Conservation (phyloP, 2,329 filamentous ascomycete species). For the Chaetothyriales sp. region DNA sequence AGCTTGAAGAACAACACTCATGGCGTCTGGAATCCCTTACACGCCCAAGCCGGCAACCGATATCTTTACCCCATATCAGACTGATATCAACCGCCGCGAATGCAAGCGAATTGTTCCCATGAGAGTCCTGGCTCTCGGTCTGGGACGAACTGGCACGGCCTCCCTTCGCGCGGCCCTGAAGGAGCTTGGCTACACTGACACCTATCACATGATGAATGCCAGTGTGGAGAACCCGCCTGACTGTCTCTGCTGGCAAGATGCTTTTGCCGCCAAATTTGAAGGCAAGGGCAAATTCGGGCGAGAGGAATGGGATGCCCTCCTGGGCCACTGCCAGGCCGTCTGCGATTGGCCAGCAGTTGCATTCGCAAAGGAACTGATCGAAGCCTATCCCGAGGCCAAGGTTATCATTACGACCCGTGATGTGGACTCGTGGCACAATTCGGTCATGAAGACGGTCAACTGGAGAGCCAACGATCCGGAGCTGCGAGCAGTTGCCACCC, state of each 20-base stretch:
- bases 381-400: slow-evolving; percentile 58
- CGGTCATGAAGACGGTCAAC: slow-evolving; percentile 52
- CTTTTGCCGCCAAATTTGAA: slow-evolving; percentile 48
- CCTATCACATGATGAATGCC: slow-evolving; percentile 55
- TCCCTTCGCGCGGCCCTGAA: slow-evolving; percentile 53
- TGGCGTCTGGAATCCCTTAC: slow-evolving; percentile 18
- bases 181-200: slow-evolving; percentile 50
- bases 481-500: slow-evolving; percentile 38
- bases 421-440: slow-evolving; percentile 48
- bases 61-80: slow-evolving; percentile 43
- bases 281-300: slow-evolving; percentile 47
- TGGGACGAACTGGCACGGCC: slow-evolving; percentile 55
- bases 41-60: slow-evolving; percentile 29
- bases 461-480: slow-evolving; percentile 52
- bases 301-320: slow-evolving; percentile 53
- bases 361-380: slow-evolving; percentile 55
- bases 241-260: slow-evolving; percentile 55
- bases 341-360: slow-evolving; percentile 54
- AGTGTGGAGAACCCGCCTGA: slow-evolving; percentile 54
- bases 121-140: slow-evolving; percentile 54
- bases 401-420: slow-evolving; percentile 53
- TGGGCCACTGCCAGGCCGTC: slow-evolving; percentile 49
- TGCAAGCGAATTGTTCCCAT: slow-evolving; percentile 54
- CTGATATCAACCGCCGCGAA: slow-evolving; percentile 51
- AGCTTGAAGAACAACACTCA: neutral